Base-by-base conservation (phyloP, 2,329 filamentous ascomycete genomes). In the Thyridium curvatum region DNA sequence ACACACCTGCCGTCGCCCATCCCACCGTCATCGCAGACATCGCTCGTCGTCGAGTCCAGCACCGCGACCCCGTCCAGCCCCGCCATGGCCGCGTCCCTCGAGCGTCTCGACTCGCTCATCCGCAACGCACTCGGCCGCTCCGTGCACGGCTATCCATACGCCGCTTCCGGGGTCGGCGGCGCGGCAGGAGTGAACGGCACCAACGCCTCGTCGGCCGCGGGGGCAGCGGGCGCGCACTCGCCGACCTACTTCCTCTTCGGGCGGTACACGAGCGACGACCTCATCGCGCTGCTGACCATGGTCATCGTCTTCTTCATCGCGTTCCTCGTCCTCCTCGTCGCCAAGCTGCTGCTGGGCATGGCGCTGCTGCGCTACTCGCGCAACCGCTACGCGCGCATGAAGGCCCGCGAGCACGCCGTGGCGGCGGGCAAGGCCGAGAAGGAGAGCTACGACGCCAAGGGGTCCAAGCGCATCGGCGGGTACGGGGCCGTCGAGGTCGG, bases 321-420 rank as follows among this genome's bases (percentile, higher is more conserved):
- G 18, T 97, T 94, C 60, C 72, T 97, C 15, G 77, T 94, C 8
- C 74, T 97, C 3, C 74, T 98, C 5, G 84, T 91, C 4, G 64
- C 84, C 41, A 95, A 95, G 58, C 74, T 98, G 0, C 66, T 95
- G 1, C 72, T 98, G 0, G 93, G 93, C 15, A 97, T 97, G 86
- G 60, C 80, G 0, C 71, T 98, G 0, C 73, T 98, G 1, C 79
- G 79, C 2, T 94, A 88, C 48, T 77, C 90, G 0, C 78, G 89
- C 6, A 78, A 80, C 38, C 73, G 91, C 5, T 97, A 96, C 55
- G 77, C 76, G 29, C 71, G 72, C 13, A 95, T 97, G 86, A 89
- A 89, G 56, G 61, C 72, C 9, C 72, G 77, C 32, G 85, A 90
- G 55, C 64, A 72, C 6, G 61, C 66, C 17, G 55, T 72, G 3